phyloP scores from a whole-genome alignment of 768 basidiomycete genomes.

The Crassisporium funariophilum region DNA sequence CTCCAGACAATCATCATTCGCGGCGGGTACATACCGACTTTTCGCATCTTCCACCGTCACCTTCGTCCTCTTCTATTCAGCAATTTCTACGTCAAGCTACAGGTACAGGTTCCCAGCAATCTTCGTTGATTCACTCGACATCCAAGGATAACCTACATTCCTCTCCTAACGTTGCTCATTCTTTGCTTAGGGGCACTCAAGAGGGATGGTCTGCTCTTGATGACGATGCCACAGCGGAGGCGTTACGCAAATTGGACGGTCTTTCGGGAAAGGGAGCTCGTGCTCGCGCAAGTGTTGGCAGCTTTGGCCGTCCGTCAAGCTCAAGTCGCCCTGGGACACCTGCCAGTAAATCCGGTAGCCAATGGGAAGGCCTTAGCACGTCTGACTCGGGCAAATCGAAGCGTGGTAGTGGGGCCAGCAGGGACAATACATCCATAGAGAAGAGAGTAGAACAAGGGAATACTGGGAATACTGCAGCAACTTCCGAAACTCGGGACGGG shows the following conservation, averaged over 20 bases:
- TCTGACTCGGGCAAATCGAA: conserved; percentile 41
- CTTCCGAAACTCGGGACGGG: conserved; percentile 39
- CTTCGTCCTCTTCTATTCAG: conserved; percentile 87
- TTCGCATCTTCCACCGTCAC: conserved; percentile 89
- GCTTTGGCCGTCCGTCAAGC: conserved; percentile 65
- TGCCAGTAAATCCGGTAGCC: conserved; percentile 57
- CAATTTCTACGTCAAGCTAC: conserved; percentile 70
- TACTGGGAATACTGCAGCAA: conserved; percentile 35
- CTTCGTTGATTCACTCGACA: conserved; percentile 40
- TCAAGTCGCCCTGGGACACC: conserved; percentile 78
- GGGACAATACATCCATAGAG: conserved; percentile 44
- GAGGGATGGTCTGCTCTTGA: conserved; percentile 89
- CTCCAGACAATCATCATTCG: conserved; percentile 46
- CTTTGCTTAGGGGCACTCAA: conserved; percentile 82
- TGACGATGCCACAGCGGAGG: conserved; percentile 88
- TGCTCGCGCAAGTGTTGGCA: conserved; percentile 75
- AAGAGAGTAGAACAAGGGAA: conserved; percentile 48
- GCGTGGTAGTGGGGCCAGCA: conserved; percentile 39
- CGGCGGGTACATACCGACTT: conserved; percentile 78
- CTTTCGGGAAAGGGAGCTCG: conserved; percentile 75
- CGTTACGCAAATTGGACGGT: conserved; percentile 91
- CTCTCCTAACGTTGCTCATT: conserved; percentile 77
- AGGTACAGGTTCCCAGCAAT: conserved; percentile 40
- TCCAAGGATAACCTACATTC: conserved; percentile 47
- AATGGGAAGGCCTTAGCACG: conserved; percentile 74